Evolutionary conservation across 352 stramenopile genomes (phyloP).

Genomic region (Phytophthora brassicae): DNA sequence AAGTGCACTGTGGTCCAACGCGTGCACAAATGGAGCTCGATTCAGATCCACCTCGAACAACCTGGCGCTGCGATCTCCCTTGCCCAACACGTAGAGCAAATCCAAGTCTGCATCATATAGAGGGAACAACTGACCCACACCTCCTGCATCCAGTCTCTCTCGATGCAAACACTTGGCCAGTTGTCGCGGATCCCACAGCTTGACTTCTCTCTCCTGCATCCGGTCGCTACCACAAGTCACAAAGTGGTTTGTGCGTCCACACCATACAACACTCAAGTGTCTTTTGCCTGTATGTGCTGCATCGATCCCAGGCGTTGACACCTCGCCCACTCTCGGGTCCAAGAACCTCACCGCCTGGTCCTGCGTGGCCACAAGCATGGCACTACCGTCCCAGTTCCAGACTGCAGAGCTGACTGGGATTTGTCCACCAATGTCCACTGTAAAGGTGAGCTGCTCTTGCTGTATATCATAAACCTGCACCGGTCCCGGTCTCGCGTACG

Average conservation of each 20-base stretch:
- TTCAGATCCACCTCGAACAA: conserved; percentile 61
- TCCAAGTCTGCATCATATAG: conserved; percentile 69
- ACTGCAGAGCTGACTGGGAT: conserved; percentile 33
- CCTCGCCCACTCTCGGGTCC: conserved; percentile 45
- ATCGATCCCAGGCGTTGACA: conserved; percentile 12
- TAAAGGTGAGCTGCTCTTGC: conserved; percentile 25
- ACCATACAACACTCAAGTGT: conserved; percentile 60
- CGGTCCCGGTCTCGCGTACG: conserved; percentile 40
- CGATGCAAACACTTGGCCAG: conserved; percentile 51
- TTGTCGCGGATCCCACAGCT: conserved; percentile 75
- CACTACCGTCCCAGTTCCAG: conserved; percentile 78
- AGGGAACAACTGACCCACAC: conserved; percentile 67
- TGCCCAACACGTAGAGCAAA: conserved; percentile 69
- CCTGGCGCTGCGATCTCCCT: conserved; percentile 65
- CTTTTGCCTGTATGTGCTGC: conserved; percentile 52
- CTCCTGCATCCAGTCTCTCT: conserved; percentile 63
- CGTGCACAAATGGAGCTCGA: conserved; percentile 39
- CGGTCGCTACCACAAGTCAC: conserved; percentile 62
- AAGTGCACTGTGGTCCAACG: conserved; percentile 56
- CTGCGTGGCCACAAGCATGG: conserved; percentile 43
- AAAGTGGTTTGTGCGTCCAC: conserved; percentile 51
- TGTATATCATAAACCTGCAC: conserved; percentile 54
- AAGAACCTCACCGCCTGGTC: conserved; percentile 52
- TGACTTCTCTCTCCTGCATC: conserved; percentile 76
- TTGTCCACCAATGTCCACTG: conserved; percentile 15